Base-by-base conservation (phyloP, 306 rosid species). In the Mimosa bimucronata region DNA sequence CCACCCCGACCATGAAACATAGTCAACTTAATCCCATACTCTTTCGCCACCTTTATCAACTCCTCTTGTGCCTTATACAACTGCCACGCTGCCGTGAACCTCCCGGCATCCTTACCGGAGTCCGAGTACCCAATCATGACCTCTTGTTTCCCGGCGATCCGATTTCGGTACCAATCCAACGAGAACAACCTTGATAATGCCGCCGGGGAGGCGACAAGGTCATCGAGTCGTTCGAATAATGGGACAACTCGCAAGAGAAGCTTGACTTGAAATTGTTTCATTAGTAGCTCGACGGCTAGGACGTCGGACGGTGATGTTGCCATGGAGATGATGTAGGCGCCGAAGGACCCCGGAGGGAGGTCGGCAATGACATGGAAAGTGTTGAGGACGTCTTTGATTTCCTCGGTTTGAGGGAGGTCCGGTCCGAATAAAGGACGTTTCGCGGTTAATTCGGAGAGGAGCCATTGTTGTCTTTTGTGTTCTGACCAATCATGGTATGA, bases 1-100 rank as follows among this genome's bases (percentile, higher is more conserved):
- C 98, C 98, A 60, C 98, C 98, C 46, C 98, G 98, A 66, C 98
- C 98, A 6, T 94, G 98, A 87, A 94, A 94, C 98, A 94, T 94
- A 0, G 94, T 94, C 37, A 94, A 87, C 89, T 92, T 94, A 52
- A 94, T 91, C 64, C 97, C 97, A 70, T 53, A 90, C 68, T 92
- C 30, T 80, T 92, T 90, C 6, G 98, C 97, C 11, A 94, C 98
- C 34, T 92, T 88, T 76, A 94, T 89, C 26, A 94, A 97, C 40
- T 94, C 97, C 78, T 94, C 98, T 61, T 94, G 98, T 75, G 98
- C 94, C 90, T 94, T 94, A 29, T 90, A 94, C 38, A 94, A 74
- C 81, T 94, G 98, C 98, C 98, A 94, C 10, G 91, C 98, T 15
- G 98, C 97, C 48, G 98, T 90, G 76, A 94, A 84, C 81, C 98